Evolutionary conservation across 345 rosid genomes (phyloP), one percentile per base, ranked within the genome.

Genomic region (Aegle marmelos): DNA sequence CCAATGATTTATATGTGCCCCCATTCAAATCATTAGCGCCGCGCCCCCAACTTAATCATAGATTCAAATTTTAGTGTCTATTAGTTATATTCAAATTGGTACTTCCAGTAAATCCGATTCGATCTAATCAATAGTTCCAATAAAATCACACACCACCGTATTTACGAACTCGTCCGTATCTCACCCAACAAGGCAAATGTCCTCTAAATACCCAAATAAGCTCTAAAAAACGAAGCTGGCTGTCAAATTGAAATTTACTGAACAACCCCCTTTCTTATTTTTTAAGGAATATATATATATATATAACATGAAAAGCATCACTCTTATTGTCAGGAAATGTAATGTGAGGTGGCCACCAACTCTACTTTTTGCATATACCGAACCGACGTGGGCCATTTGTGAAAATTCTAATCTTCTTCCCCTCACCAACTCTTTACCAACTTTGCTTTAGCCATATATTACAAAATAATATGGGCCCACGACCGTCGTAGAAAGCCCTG

Each of bases 361-460:
- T 54, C 30, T 50, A 1, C 22, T 53, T 53, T 53, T 17, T 45
- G 5, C 5, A 13, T 1, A 13, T 0, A 11, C 17, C 14, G 1
- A 10, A 45, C 50, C 50, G 0, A 45, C 1, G 3, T 45, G 50
- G 50, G 50, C 50, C 50, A 13, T 13, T 7, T 56, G 24, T 5
- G 2, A 19, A 56, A 6, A 7, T 21, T 34, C 48, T 33, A 1
- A 34, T 2, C 59, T 37, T 2, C 9, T 70, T 37, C 27, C 59
- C 69, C 77, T 77, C 82, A 86, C 87, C 89, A 68, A 82, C 83
- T 80, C 7, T 67, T 19, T 54, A 72, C 86, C 86, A 79, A 86
- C 89, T 63, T 60, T 69, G 25, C 59, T 34, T 34, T 37, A 22
- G 24, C 39, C 36, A 8, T 39, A 14, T 73, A 27, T 5, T 45